These are phyloP conservation scores for Solanum virginianum DNA, from an alignment of 257 asterid genomes.

Conservation along the genomic window DNA sequence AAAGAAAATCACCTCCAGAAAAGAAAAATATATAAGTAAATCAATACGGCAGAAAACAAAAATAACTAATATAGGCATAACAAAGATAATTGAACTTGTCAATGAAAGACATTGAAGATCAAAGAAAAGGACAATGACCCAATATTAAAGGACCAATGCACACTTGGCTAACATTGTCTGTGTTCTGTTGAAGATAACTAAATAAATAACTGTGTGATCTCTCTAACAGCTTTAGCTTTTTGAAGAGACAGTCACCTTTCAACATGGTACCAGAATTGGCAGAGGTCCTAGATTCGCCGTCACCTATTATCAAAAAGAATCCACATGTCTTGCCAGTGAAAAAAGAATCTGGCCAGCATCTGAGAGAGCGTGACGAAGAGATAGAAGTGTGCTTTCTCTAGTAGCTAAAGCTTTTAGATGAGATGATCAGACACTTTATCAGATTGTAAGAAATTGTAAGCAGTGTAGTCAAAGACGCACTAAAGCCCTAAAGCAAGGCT, in stretches of 20 bases:
- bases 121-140: background rate
- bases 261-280: background rate
- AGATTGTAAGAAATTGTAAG: background rate
- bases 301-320: background rate
- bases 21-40: background rate
- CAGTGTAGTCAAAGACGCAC: too few relatives aligned
- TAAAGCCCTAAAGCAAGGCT: too few relatives aligned
- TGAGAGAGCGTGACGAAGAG: background rate
- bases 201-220: background rate
- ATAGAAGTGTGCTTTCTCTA: background rate
- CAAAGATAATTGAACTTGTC: background rate
- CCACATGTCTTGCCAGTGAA: background rate
- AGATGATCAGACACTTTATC: background rate
- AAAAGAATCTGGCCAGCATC: background rate
- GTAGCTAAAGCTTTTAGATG: background rate
- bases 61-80: background rate
- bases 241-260: background rate
- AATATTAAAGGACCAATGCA: background rate
- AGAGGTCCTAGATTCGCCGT: background rate
- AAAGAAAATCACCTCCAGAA: background rate
- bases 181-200: background rate
- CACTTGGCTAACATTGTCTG: background rate
- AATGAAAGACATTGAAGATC: background rate
- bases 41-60: background rate
- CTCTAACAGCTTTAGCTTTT: background rate